Evolutionary conservation across 2,329 filamentous ascomycete species (phyloP).

Genomic region (Hirsutella minnesotensis): DNA sequence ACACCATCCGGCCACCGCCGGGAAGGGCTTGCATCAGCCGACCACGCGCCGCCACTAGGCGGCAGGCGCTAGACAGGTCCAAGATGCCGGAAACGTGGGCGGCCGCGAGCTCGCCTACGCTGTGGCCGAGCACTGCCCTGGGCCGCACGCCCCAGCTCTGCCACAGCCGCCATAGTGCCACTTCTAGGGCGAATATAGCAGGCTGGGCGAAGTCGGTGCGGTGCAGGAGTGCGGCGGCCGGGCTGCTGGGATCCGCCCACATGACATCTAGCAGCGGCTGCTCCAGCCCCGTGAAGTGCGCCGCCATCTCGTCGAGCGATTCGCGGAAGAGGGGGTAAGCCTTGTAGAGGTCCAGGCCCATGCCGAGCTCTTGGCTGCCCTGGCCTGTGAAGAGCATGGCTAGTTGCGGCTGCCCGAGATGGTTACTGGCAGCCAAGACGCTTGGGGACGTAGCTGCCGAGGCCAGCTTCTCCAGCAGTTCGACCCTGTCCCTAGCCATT

Average conservation of each 20-base stretch:
- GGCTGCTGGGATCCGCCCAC: too few species aligned
- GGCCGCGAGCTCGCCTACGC: slow-evolving; percentile 14
- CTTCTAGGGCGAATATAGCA: slow-evolving; percentile 20
- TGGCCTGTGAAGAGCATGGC: slow-evolving; percentile 24
- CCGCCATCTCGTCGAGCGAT: slow-evolving; percentile 11
- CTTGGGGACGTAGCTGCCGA: too few species aligned
- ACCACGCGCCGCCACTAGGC: too few species aligned
- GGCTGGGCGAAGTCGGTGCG: slow-evolving; percentile 20
- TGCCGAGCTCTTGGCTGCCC: slow-evolving; percentile 18
- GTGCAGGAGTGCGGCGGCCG: slow-evolving; percentile 17
- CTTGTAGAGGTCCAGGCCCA: slow-evolving; percentile 16
- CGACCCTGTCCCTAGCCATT: too few species aligned
- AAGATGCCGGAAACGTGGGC: slow-evolving; percentile 19
- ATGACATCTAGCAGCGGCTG: slow-evolving; percentile 12
- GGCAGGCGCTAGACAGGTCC: too few species aligned
- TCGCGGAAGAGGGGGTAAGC: slow-evolving; percentile 14
- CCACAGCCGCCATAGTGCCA: slow-evolving; percentile 19
- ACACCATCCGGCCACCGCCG: slow-evolving; percentile 19
- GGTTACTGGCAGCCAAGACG: slow-evolving; percentile 1
- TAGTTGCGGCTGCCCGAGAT: slow-evolving; percentile 7
- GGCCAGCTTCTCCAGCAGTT: too few species aligned
- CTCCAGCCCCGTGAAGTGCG: slow-evolving; percentile 12
- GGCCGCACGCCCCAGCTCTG: slow-evolving; percentile 16
- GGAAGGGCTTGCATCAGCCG: slow-evolving; percentile 32
- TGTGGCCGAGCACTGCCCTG: slow-evolving; percentile 13